Conservation (phyloP, 163 green algal genomes). For the Smithsoniella earleae region DNA sequence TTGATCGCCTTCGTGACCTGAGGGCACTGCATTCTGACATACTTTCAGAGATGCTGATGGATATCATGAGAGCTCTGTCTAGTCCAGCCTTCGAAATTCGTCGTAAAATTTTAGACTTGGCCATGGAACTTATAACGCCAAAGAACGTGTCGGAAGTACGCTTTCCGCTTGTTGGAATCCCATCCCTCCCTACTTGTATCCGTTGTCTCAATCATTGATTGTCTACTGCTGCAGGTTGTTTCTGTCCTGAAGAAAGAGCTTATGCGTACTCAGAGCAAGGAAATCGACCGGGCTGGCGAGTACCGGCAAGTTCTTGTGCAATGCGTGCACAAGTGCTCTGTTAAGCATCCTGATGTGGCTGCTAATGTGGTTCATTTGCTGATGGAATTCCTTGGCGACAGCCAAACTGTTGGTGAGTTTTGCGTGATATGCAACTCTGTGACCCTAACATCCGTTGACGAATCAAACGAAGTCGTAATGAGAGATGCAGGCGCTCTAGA, state of each 20-base stretch:
- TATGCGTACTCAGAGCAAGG: slow-evolving; percentile 85
- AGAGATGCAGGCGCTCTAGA: slow-evolving; percentile 66
- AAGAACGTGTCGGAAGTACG: slow-evolving; percentile 72
- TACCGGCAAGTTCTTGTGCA: slow-evolving; percentile 82
- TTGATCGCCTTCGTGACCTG: slow-evolving; percentile 88
- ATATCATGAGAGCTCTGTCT: slow-evolving; percentile 84
- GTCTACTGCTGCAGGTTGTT: slow-evolving; percentile 79
- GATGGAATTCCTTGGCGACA: slow-evolving; percentile 74
- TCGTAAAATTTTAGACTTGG: slow-evolving; percentile 89
- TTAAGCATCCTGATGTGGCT: slow-evolving; percentile 93
- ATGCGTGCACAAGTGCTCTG: slow-evolving; percentile 86
- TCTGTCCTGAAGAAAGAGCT: slow-evolving; percentile 97
- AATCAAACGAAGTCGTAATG: no score
- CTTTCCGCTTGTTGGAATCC: no score
- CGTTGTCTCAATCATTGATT: no score
- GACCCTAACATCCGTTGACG: background rate
- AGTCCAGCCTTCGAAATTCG: slow-evolving; percentile 91
- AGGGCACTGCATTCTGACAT: slow-evolving; percentile 45
- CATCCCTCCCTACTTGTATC: no score
- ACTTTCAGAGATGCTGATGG: slow-evolving; percentile 93
- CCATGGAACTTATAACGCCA: slow-evolving; percentile 82
- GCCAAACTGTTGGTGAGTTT: slow-evolving; percentile 1
- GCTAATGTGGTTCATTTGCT: slow-evolving; percentile 73
- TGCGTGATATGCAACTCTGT: background rate
- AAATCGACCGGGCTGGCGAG: slow-evolving; percentile 77